Evolutionary conservation across 805 yeast genomes (phyloP).

Genomic region (Saccharomycopsis sp.): DNA sequence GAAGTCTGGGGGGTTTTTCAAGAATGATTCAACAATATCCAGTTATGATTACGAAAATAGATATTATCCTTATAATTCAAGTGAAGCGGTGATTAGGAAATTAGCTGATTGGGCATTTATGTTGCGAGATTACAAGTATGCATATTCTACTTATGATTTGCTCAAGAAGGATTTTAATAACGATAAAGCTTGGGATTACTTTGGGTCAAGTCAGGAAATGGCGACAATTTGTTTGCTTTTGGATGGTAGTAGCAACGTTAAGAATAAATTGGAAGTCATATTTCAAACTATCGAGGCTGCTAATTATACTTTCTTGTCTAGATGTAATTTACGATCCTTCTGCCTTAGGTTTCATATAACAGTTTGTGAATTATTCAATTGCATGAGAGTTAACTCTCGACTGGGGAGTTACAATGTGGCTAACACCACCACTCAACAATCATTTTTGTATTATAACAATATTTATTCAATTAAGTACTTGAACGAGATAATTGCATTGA

Average conservation of each 20-base stretch:
- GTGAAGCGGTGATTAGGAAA: conserved; percentile 70
- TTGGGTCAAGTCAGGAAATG: conserved; percentile 87
- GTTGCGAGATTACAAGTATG: conserved; percentile 80
- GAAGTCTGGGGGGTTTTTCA: neutral
- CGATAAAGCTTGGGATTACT: conserved; percentile 73
- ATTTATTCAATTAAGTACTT: conserved; percentile 38
- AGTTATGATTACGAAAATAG: conserved; percentile 46
- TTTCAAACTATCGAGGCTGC: conserved; percentile 65
- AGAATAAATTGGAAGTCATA: conserved; percentile 45
- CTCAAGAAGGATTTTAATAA: conserved; percentile 68
- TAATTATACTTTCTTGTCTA: conserved; percentile 64
- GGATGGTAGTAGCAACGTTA: conserved; percentile 38
- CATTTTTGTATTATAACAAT: conserved; percentile 32
- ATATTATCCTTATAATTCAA: conserved; percentile 52
- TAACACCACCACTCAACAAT: conserved; percentile 13
- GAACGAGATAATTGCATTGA: conserved; percentile 27
- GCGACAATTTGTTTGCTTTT: conserved; percentile 66
- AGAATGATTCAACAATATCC: conserved; percentile 16
- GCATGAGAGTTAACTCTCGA: conserved; percentile 37
- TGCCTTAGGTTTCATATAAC: conserved; percentile 62
- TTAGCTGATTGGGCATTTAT: conserved; percentile 91
- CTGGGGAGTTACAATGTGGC: conserved; percentile 32
- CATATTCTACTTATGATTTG: conserved; percentile 77
- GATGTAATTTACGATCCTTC: conserved; percentile 62
- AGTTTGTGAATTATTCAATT: conserved; percentile 60